A percentile compares a stretch with the other conserved stretches of the same genome.
phyloP scores from a whole-genome alignment of 2,329 filamentous ascomycete genomes.

The Chaetomiaceae sp. region DNA sequence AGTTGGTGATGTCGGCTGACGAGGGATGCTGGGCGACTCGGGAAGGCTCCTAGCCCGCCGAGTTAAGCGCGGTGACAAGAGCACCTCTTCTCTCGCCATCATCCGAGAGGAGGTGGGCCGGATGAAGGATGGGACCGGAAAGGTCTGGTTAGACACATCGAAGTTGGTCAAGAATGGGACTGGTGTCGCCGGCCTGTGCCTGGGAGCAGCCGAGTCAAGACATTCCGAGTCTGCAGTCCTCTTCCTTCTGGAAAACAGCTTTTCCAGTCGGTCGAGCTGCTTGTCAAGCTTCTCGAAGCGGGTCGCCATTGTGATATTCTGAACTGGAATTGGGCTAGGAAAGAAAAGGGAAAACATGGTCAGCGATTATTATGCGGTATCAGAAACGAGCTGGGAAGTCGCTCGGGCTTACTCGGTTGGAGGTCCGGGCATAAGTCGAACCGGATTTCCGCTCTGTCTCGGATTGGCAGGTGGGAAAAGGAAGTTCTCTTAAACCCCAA shows the following conservation, averaged over 20 bases:
- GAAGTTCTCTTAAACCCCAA: too few species aligned
- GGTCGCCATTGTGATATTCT: constrained; percentile 40
- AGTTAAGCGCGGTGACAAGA: constrained; percentile 8
- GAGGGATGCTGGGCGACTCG: constrained; percentile 16
- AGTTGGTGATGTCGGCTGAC: background rate
- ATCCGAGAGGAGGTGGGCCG: constrained; percentile 51
- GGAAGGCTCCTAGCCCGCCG: constrained; percentile 26
- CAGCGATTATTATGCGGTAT: too few species aligned
- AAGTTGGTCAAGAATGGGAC: constrained; percentile 9
- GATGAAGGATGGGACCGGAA: constrained; percentile 52
- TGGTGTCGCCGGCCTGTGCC: constrained; percentile 2
- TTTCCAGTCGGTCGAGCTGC: constrained; percentile 47
- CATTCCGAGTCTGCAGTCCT: constrained; percentile 17
- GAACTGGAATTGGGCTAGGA: background rate
- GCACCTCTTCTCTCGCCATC: constrained; percentile 49
- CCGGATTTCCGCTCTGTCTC: too few species aligned
- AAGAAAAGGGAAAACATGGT: background rate
- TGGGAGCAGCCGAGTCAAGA: background rate
- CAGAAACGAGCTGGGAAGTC: too few species aligned
- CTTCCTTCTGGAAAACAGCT: constrained; percentile 46
- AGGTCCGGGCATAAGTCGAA: too few species aligned
- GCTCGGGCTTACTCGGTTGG: too few species aligned
- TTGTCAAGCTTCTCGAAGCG: constrained; percentile 47
- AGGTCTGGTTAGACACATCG: constrained; percentile 32
- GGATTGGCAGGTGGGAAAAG: too few species aligned